phyloP scores from a whole-genome alignment of 2,329 filamentous ascomycete species.

The Macrophomina tecta region DNA sequence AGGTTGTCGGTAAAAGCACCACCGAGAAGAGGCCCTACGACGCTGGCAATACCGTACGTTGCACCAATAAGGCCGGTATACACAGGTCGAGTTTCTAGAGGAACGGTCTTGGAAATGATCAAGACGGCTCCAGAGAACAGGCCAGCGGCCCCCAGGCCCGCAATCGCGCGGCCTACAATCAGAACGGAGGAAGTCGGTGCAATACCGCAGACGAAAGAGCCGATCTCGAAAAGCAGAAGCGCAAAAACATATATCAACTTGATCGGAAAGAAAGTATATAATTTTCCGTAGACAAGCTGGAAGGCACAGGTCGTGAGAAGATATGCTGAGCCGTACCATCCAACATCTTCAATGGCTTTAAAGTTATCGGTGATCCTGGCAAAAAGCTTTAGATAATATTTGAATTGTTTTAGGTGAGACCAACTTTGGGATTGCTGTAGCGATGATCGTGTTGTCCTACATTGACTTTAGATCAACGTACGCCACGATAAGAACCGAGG shows the following conservation, averaged over 20 bases:
- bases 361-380: too few species aligned
- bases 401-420: too few species aligned
- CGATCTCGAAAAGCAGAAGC: conserved; percentile 55
- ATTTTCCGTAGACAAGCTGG: conserved; percentile 47
- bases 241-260: conserved; percentile 58
- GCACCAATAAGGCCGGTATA: conserved; percentile 13
- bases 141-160: conserved; percentile 58
- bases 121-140: conserved; percentile 48
- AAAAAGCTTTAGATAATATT: too few species aligned
- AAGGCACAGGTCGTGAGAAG: conserved; percentile 51
- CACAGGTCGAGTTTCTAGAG: conserved; percentile 49
- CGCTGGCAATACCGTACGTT: conserved; percentile 29
- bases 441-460: too few species aligned
- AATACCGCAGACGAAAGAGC: conserved; percentile 59
- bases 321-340: conserved; percentile 44
- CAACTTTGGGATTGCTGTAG: too few species aligned
- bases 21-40: conserved; percentile 33
- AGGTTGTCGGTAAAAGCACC: conserved; percentile 29
- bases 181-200: conserved; percentile 55
- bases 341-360: conserved; percentile 34
- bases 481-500: too few species aligned
- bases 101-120: conserved; percentile 42
- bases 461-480: too few species aligned
- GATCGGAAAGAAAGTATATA: conserved; percentile 53
- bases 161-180: conserved; percentile 58